Conservation (phyloP, 2,329 filamentous ascomycete species). For the Hypoxylon sp. region DNA sequence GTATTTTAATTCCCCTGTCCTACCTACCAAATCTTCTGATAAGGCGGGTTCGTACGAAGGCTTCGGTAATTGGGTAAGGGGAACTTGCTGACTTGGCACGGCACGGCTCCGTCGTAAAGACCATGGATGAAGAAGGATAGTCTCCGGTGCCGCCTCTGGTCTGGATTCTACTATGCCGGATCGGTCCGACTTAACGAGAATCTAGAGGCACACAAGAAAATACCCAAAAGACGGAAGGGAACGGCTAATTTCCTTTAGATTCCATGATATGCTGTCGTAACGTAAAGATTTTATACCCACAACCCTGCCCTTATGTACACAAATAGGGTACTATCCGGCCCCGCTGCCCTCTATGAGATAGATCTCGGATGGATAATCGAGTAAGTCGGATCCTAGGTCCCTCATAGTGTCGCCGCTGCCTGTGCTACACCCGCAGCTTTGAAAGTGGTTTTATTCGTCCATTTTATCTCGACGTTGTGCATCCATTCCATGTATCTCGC, state of each 20-base stretch:
- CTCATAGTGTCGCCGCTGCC: constrained; percentile 62
- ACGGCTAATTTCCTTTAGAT: no score
- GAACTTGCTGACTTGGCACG: constrained; percentile 8
- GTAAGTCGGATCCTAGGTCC: no score
- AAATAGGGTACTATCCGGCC: constrained; percentile 23
- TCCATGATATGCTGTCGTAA: no score
- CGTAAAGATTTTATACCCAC: no score
- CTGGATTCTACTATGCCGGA: no score
- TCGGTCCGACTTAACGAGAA: no score
- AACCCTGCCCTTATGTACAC: constrained; percentile 25
- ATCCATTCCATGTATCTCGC: constrained; percentile 94
- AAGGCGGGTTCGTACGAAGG: background rate
- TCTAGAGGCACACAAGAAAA: no score
- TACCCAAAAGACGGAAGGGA: no score
- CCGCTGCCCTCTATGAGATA: no score
- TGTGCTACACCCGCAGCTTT: constrained; percentile 70
- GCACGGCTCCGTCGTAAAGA: constrained; percentile 5
- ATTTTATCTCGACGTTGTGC: constrained; percentile 77
- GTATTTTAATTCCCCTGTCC: background rate
- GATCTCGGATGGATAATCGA: no score
- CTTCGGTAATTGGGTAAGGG: constrained; percentile 9
- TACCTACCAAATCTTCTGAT: constrained; percentile 2
- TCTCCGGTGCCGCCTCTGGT: no score
- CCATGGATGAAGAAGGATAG: no score
- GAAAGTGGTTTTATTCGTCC: constrained; percentile 70